Evolutionary conservation across 2,329 filamentous ascomycete species (phyloP).

Genomic region (Phialocephala subalpina): DNA sequence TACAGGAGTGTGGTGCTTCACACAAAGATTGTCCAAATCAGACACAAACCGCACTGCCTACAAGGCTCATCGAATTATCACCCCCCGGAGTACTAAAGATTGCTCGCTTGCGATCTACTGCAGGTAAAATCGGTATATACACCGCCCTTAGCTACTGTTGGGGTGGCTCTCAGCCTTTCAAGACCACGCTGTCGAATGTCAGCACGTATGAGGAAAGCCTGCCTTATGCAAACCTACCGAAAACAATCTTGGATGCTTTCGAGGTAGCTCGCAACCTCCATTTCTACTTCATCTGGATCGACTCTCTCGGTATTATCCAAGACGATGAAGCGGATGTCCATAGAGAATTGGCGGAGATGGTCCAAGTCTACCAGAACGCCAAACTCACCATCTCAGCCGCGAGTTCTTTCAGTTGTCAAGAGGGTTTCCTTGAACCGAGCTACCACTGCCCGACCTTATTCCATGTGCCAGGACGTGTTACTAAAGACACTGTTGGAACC

Average conservation of each 20-base stretch:
- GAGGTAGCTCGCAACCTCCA: constrained; percentile 25
- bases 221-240: background rate
- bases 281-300: constrained; percentile 34
- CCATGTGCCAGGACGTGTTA: background rate
- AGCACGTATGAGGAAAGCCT: background rate
- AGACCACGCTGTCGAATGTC: background rate
- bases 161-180: background rate
- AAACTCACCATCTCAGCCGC: constrained; percentile 4
- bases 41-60: background rate
- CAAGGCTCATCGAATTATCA: constrained; percentile 1
- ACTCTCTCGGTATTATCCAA: constrained; percentile 35
- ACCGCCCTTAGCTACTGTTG: constrained; percentile 9
- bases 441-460: background rate
- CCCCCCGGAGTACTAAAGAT: background rate
- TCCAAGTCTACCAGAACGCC: constrained; percentile 1
- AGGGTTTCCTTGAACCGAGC: constrained; percentile 21
- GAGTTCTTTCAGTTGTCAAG: constrained; percentile 41
- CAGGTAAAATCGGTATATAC: background rate
- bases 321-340: constrained; percentile 35
- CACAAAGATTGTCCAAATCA: background rate
- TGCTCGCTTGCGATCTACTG: background rate
- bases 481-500: background rate
- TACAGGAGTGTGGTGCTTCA: background rate
- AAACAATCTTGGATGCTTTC: constrained; percentile 32
- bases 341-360: constrained; percentile 35